A percentile compares a stretch with the other conserved stretches of the same genome.
phyloP scores from a whole-genome alignment of 2,329 filamentous ascomycete species.

The Fusarium armeniacum region DNA sequence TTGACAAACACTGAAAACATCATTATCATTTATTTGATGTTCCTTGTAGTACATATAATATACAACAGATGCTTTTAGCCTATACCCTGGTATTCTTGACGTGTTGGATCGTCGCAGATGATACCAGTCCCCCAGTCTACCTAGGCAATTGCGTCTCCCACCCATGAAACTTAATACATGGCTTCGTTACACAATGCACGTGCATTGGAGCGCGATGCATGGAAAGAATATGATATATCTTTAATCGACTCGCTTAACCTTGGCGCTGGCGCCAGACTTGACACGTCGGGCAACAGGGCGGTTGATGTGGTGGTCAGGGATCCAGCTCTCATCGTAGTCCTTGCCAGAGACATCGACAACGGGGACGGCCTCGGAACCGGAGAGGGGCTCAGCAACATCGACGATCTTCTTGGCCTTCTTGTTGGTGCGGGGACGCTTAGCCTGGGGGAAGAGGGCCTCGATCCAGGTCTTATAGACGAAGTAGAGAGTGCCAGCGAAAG shows the following conservation, averaged over 20 bases:
- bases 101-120: conserved; percentile 23
- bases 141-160: conserved; percentile 25
- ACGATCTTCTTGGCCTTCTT: conserved; percentile 77
- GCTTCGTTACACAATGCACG: conserved; percentile 19
- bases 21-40: conserved; percentile 32
- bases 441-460: conserved; percentile 93
- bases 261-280: conserved; percentile 69
- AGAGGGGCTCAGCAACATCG: conserved; percentile 71
- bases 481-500: conserved; percentile 85
- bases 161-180: conserved; percentile 26
- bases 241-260: conserved; percentile 57
- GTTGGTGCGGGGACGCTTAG: conserved; percentile 75
- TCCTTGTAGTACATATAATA: conserved; percentile 46
- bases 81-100: conserved; percentile 24
- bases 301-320: conserved; percentile 89
- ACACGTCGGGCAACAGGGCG: conserved; percentile 79
- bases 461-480: conserved; percentile 99
- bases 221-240: conserved; percentile 4
- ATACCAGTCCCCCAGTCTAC: conserved; percentile 32
- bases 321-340: conserved; percentile 93
- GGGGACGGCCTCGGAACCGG: conserved; percentile 78
- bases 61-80: conserved; percentile 41
- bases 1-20: conserved; percentile 13
- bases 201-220: conserved; percentile 1
- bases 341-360: conserved; percentile 77